Evolutionary conservation across 768 basidiomycete species (phyloP), one percentile per base, ranked within the genome.

Genomic region (Lentinula sp.): DNA sequence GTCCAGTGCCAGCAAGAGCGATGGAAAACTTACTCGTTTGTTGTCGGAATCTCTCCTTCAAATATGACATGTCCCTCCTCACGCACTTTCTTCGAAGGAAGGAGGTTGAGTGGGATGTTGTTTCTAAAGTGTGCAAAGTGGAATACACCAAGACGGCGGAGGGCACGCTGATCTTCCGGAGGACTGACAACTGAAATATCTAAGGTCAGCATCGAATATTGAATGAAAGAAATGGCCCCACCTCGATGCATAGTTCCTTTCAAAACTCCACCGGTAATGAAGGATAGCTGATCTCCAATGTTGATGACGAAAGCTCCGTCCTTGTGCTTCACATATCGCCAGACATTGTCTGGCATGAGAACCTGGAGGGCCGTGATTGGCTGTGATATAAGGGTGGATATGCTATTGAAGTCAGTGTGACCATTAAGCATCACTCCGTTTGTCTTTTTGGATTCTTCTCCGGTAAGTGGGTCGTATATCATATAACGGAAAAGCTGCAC

Each of bases 201-300:
- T 7, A 23, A 62, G 46, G 20, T 46, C 2, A 50, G 12, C 35
- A 20, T 33, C 20, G 6, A 42, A 36, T 23, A 0, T 9, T 13
- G 23, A 28, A 32, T 13, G 20, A 4, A 12, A 28, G 32, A 53
- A 37, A 20, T 48, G 3, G 10, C 18, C 60, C 3, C 59, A 73
- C 72, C 72, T 60, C 73, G 67, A 60, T 74, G 73, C 67, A 74
- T 73, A 5, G 73, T 73, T 15, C 72, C 73, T 59, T 73, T 73
- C 39, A 74, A 61, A 36, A 74, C 64, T 3, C 72, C 72, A 4
- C 73, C 72, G 52, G 71, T 72, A 70, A 73, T 72, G 63, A 72
- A 73, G 12, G 72, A 69, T 18, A 74, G 53, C 64, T 74, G 72
- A 59, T 74, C 73, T 0, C 73, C 72, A 46, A 74, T 71, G 62